Evolutionary conservation across 257 asterid species (phyloP).

Genomic region (Verbena officinalis): DNA sequence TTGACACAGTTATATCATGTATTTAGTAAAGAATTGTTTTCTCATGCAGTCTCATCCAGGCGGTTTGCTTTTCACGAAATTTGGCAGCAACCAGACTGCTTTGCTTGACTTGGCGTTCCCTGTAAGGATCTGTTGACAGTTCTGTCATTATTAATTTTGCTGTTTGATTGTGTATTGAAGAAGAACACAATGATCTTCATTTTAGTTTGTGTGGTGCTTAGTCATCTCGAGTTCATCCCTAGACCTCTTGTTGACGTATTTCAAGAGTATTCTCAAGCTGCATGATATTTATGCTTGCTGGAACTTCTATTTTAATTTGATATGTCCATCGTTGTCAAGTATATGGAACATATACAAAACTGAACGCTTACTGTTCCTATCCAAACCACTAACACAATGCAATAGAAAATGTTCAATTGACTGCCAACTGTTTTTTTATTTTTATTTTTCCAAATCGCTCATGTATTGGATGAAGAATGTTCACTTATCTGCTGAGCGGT

Average conservation of each 20-base stretch:
- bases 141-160: slow-evolving; percentile 10
- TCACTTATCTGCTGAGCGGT: slow-evolving; percentile 4
- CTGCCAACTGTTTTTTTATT: neutral
- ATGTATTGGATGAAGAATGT: neutral
- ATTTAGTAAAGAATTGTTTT: slow-evolving; percentile 25
- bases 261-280: slow-evolving; percentile 9
- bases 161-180: slow-evolving; percentile 24
- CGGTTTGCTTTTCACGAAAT: slow-evolving; percentile 78
- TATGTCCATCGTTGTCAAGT: slow-evolving; percentile 16
- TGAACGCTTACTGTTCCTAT: neutral
- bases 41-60: slow-evolving; percentile 85
- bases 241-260: slow-evolving; percentile 7
- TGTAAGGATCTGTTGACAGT: slow-evolving; percentile 45
- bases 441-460: neutral
- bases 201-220: slow-evolving; percentile 1
- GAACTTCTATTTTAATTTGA: slow-evolving; percentile 14
- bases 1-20: neutral
- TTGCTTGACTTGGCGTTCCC: slow-evolving; percentile 89
- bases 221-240: slow-evolving; percentile 7
- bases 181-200: slow-evolving; percentile 7
- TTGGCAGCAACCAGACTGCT: slow-evolving; percentile 88
- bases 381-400: neutral
- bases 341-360: slow-evolving; percentile 7
- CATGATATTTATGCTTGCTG: neutral
- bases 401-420: neutral